Evolutionary conservation across 176 grass and related monocot genomes (phyloP), one percentile per base, ranked within the genome.

Genomic region (Pharus latifolius): DNA sequence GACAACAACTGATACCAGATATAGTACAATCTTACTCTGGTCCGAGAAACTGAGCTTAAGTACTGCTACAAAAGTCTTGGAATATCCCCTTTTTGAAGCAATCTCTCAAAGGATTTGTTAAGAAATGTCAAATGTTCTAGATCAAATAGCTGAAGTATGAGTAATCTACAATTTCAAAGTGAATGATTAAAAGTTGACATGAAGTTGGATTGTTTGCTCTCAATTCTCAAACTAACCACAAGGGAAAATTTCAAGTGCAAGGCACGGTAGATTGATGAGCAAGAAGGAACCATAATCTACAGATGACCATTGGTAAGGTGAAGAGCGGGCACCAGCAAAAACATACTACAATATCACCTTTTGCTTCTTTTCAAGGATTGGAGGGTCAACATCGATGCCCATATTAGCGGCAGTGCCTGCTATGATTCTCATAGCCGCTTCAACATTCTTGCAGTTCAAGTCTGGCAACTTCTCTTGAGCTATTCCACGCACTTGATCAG

Each of bases 361-460:
- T 42, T 85, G 73, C 56, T 96, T 96, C 40, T 82, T 87, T 63
- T 65, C 68, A 48, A 96, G 83, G 27, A 96, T 82, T 32, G 93
- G 83, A 29, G 93, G 88, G 23, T 96, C 88, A 17, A 89, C 27
- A 29, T 87, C 86, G 40, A 96, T 96, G 53, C 88, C 93, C 93
- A 96, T 96, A 81, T 96, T 96, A 71, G 86, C 88, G 0, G 93
- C 93, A 23, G 88, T 96, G 64, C 93, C 93, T 23, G 93, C 86
- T 19, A 96, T 84, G 65, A 92, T 92, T 69, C 86, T 85, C 93
- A 96, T 96, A 16, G 93, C 88, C 5, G 93, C 89, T 10, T 96
- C 93, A 11, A 92, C 87, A 54, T 47, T 96, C 52, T 83, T 96
- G 68, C 88, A 96, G 77, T 96, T 92, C 69, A 96, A 82, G 63